phyloP scores from a whole-genome alignment of 768 basidiomycete species.

The Exsudoporus frostii region DNA sequence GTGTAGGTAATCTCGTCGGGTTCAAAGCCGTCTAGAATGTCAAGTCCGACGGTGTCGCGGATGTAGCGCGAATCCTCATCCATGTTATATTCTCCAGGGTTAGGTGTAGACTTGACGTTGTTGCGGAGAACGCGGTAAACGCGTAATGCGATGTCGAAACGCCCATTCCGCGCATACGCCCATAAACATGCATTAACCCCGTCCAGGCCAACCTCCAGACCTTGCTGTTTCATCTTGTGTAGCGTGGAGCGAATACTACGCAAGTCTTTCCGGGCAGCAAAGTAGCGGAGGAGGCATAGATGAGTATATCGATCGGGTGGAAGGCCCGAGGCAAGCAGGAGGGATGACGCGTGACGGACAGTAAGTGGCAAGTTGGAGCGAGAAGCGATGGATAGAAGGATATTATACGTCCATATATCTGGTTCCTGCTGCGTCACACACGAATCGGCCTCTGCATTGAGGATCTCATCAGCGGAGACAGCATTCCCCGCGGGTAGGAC shows the following conservation, averaged over 20 bases:
- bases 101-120: slow-evolving; percentile 40
- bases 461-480: slow-evolving; percentile 6
- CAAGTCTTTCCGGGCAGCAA: slow-evolving; percentile 45
- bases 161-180: slow-evolving; percentile 56
- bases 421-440: slow-evolving; percentile 36
- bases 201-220: slow-evolving; percentile 54
- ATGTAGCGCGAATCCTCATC: slow-evolving; percentile 39
- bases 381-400: slow-evolving; percentile 61
- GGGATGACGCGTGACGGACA: slow-evolving; percentile 49
- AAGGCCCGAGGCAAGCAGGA: slow-evolving; percentile 53
- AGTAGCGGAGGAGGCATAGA: slow-evolving; percentile 57
- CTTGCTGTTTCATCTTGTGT: slow-evolving; percentile 47
- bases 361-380: slow-evolving; percentile 42
- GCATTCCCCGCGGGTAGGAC: slow-evolving; percentile 20
- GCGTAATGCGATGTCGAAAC: slow-evolving; percentile 51
- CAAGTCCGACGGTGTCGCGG: slow-evolving; percentile 42
- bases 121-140: slow-evolving; percentile 66
- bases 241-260: slow-evolving; percentile 55
- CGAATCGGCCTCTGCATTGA: slow-evolving; percentile 3
- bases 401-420: slow-evolving; percentile 68
- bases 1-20: slow-evolving; percentile 71
- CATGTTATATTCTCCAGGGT: slow-evolving; percentile 35
- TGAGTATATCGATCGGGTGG: slow-evolving; percentile 61
- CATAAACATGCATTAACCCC: slow-evolving; percentile 70
- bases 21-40: slow-evolving; percentile 38